phyloP scores from a whole-genome alignment of 2,329 filamentous ascomycete genomes.

The Colletotrichum neosansevieriae region DNA sequence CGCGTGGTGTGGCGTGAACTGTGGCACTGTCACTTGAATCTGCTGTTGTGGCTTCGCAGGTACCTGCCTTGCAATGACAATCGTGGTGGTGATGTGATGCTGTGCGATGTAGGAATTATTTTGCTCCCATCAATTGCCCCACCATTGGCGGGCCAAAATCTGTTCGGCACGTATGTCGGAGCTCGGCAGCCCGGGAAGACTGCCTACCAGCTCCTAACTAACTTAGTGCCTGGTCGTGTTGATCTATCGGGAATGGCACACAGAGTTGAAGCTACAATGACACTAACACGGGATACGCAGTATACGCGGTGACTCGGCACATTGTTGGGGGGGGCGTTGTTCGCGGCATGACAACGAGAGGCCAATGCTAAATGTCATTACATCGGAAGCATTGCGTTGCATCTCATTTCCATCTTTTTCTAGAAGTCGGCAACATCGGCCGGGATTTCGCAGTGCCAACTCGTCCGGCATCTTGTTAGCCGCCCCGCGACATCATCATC shows the following conservation, averaged over 20 bases:
- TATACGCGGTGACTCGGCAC: constrained; percentile 28
- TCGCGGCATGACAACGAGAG: constrained; percentile 26
- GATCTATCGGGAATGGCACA: constrained; percentile 26
- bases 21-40: neutral
- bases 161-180: constrained; percentile 26
- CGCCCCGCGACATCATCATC: constrained; percentile 4
- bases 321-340: constrained; percentile 2
- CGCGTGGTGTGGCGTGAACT: constrained; percentile 14
- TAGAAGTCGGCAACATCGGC: constrained; percentile 19
- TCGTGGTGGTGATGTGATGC: neutral
- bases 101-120: neutral
- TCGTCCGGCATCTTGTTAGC: constrained; percentile 6
- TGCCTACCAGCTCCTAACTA: constrained; percentile 13
- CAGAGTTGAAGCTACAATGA: constrained; percentile 30
- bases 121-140: neutral
- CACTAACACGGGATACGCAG: constrained; percentile 28
- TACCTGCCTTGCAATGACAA: neutral
- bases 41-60: constrained; percentile 1
- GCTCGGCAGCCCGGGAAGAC: constrained; percentile 22
- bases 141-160: constrained; percentile 10
- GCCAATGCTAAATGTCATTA: constrained; percentile 1
- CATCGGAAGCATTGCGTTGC: neutral
- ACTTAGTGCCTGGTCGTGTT: constrained; percentile 20
- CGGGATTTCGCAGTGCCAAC: neutral
- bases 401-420: constrained; percentile 14